Percentiles rank a stretch among this genome's conserved stretches.
Evolutionary conservation across 202 grass and related monocot genomes (phyloP).

Genomic region (Cymbopogon flexuosus): DNA sequence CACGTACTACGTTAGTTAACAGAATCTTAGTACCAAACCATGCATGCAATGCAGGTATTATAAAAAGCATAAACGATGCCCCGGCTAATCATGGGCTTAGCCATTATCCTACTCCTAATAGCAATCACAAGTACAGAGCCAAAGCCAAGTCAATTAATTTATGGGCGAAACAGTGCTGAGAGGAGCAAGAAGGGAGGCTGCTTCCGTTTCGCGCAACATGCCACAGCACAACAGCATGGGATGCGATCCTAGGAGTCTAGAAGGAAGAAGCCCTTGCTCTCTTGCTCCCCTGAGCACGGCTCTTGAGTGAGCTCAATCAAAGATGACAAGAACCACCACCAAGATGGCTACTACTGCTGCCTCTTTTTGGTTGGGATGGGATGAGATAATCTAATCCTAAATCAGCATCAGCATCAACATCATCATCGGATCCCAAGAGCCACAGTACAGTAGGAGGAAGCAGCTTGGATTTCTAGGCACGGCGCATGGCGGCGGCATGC

Average conservation of each 20-base stretch:
- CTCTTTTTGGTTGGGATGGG: conserved; percentile 38
- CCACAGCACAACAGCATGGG: conserved; percentile 29
- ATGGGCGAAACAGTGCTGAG: conserved; percentile 8
- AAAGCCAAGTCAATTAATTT: conserved; percentile 30
- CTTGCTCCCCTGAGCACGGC: conserved; percentile 3
- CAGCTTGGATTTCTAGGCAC: conserved; percentile 42
- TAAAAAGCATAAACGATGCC: neutral
- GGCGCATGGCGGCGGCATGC: conserved; percentile 25
- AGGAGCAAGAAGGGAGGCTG: conserved; percentile 16
- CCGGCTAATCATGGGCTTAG: conserved; percentile 38
- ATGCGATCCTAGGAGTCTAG: conserved; percentile 23
- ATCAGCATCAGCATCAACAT: conserved; percentile 21
- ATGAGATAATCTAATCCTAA: conserved; percentile 55
- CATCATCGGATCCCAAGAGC: conserved; percentile 46
- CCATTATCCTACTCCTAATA: conserved; percentile 30
- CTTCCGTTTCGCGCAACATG: conserved; percentile 41
- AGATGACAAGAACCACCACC: conserved; percentile 32
- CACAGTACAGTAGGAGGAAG: neutral
- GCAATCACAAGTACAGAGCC: conserved; percentile 38
- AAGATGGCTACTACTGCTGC: conserved; percentile 15
- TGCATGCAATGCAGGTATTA: conserved; percentile 9
- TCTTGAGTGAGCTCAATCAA: conserved; percentile 13
- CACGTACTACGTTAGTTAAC: conserved; percentile 2
- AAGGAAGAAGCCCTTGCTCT: neutral
- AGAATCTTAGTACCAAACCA: neutral